These are phyloP conservation scores for Letharia columbiana DNA, from an alignment of 495 filamentous ascomycete species.

Conservation along the genomic window DNA sequence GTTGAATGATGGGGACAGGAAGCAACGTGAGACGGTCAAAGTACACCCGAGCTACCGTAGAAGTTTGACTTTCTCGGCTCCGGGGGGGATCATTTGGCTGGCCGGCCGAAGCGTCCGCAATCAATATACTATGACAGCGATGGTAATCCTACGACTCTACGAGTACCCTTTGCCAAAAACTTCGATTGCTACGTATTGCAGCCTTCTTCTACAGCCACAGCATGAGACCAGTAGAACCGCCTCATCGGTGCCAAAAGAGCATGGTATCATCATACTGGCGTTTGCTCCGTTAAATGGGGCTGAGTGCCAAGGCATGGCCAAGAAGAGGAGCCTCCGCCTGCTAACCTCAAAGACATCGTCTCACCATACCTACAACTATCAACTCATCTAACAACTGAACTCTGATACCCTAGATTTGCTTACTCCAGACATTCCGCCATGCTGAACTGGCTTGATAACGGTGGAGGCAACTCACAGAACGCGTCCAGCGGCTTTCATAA, in stretches of 20 bases:
- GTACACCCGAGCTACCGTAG: too few relatives aligned
- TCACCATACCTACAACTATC: not conserved
- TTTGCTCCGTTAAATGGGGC: not conserved
- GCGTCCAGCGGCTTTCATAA: conserved; percentile 9
- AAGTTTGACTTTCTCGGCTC: too few relatives aligned
- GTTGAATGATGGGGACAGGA: too few relatives aligned
- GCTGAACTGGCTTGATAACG: conserved; percentile 7
- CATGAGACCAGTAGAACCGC: not conserved
- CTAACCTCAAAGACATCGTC: not conserved
- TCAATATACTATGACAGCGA: too few relatives aligned
- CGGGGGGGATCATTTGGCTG: too few relatives aligned
- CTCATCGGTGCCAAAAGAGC: not conserved
- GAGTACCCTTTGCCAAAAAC: too few relatives aligned
- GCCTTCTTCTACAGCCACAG: not conserved
- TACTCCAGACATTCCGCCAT: not conserved
- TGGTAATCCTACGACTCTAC: too few relatives aligned
- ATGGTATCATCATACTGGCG: not conserved
- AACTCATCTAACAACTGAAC: not conserved
- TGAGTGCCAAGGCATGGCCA: conserved; percentile 1
- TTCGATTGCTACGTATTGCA: too few relatives aligned
- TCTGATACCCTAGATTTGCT: not conserved
- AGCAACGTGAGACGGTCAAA: too few relatives aligned
- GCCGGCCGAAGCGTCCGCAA: too few relatives aligned
- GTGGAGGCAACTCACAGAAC: conserved; percentile 4
- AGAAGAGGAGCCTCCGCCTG: not conserved